phyloP scores from a whole-genome alignment of 2,329 filamentous ascomycete species.

The Talaromyces rugulosus region DNA sequence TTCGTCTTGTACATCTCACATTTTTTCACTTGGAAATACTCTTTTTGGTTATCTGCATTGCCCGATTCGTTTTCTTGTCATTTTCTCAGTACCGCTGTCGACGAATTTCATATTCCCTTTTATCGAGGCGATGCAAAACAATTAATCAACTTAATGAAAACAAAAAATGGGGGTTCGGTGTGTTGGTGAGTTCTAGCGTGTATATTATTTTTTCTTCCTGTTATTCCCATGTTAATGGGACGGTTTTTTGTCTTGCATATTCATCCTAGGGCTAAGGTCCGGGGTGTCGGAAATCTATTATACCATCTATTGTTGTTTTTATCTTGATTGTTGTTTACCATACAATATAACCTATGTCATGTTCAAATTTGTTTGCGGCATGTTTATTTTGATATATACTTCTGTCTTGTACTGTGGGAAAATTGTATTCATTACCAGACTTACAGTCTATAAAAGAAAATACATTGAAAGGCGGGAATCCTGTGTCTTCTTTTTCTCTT shows the following conservation, averaged over 20 bases:
- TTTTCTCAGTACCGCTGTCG: neutral
- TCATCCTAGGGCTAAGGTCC: neutral
- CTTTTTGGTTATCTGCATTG: neutral
- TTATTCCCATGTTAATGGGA: neutral
- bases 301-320: conserved; percentile 1
- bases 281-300: neutral
- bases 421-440: neutral
- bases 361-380: neutral
- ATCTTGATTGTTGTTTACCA: neutral
- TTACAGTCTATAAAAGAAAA: neutral
- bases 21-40: conserved; percentile 2
- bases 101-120: neutral
- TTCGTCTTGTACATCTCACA: neutral
- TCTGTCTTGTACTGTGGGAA: neutral
- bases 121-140: neutral
- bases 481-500: neutral
- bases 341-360: conserved; percentile 14
- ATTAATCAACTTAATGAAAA: neutral
- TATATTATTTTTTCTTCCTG: neutral
- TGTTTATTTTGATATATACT: neutral
- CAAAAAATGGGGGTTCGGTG: neutral
- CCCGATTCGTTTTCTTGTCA: neutral
- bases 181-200: conserved; percentile 1
- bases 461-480: neutral
- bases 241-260: neutral